Base-by-base conservation (phyloP, 345 rosid species). In the Clausena lansium region DNA sequence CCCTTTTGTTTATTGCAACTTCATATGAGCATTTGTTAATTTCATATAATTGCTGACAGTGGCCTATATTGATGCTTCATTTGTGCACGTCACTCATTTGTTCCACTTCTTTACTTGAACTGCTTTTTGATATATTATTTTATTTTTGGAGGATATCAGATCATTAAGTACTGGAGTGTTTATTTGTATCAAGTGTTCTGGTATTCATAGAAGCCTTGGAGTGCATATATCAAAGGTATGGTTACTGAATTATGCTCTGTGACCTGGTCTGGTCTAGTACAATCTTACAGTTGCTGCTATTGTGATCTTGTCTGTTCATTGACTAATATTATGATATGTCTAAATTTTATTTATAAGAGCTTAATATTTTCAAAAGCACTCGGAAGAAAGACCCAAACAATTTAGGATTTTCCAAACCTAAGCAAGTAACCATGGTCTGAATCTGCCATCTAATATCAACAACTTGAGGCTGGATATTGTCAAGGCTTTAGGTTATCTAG, bases 131-230 rank as follows among this genome's bases (percentile, higher is more conserved):
- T 71, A 84, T 67, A 45, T 54, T 55, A n/a, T 76, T 50, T 50
- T 50, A 45, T 66, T 38, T 77, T 77, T 85, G 45, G 25, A 82
- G 76, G 60, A 65, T 80, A 61, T 80, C 91, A 96, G 99, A 82
- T 96, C 99, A 19, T 60, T 89, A 79, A 94, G 77, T 73, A 79
- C 83, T 19, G 99, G 99, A 83, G 98, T 91, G 15, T 89, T 91
- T 83, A 87, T 96, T 81, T 96, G 99, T 87, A 96, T 96, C 62
- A 96, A 96, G 87, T 96, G 99, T 81, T 94, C 99, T 72, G 99
- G 99, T 77, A 85, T 93, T 52, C 99, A 96, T 83, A 86, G 99
- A 85, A 91, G 98, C 91, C 98, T 96, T 83, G 99, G 99, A 74
- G 98, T 91, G 70, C 99, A 96, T 84, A 88, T 94, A 85, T 86